A percentile compares a stretch with the other conserved stretches of the same genome.
Conservation (phyloP, 768 basidiomycete species). For the Phaffia australis region DNA sequence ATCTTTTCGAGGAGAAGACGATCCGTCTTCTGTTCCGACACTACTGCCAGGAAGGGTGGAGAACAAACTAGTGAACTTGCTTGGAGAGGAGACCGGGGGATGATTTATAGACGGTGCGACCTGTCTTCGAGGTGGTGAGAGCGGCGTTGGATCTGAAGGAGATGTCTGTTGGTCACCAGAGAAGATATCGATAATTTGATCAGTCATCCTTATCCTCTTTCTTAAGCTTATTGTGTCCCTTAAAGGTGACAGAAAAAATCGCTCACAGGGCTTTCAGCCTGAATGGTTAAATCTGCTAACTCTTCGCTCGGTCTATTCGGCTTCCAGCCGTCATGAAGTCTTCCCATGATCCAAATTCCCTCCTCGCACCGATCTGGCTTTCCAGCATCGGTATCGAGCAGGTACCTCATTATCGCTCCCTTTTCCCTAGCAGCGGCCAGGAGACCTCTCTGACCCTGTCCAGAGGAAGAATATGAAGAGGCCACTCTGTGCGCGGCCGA, state of each 20-base stretch:
- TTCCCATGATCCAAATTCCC: slow-evolving; percentile 81
- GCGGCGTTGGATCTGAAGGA: background rate
- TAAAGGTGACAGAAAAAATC: too few species aligned
- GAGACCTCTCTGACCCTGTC: slow-evolving; percentile 23
- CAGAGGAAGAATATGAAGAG: slow-evolving; percentile 3
- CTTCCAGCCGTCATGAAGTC: slow-evolving; percentile 45
- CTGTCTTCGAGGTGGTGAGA: slow-evolving; percentile 18
- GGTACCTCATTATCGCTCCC: slow-evolving; percentile 57
- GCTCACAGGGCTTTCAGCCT: slow-evolving; percentile 16
- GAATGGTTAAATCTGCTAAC: slow-evolving; percentile 6
- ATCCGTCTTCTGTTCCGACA: slow-evolving; percentile 25
- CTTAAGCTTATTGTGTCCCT: background rate
- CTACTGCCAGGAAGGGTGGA: slow-evolving; percentile 28
- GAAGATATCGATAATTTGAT: background rate
- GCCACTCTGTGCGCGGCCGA: background rate
- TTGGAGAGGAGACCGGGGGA: slow-evolving; percentile 28
- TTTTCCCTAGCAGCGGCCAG: slow-evolving; percentile 44
- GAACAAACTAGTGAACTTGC: slow-evolving; percentile 31
- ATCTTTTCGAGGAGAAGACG: slow-evolving; percentile 15
- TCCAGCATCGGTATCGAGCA: slow-evolving; percentile 74
- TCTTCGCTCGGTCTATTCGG: slow-evolving; percentile 29
- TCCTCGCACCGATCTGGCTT: slow-evolving; percentile 69
- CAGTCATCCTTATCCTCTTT: background rate
- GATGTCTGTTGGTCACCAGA: too few species aligned
- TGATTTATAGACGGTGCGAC: slow-evolving; percentile 13